phyloP scores from a whole-genome alignment of 257 asterid species.

The Scutellaria baicalensis region DNA sequence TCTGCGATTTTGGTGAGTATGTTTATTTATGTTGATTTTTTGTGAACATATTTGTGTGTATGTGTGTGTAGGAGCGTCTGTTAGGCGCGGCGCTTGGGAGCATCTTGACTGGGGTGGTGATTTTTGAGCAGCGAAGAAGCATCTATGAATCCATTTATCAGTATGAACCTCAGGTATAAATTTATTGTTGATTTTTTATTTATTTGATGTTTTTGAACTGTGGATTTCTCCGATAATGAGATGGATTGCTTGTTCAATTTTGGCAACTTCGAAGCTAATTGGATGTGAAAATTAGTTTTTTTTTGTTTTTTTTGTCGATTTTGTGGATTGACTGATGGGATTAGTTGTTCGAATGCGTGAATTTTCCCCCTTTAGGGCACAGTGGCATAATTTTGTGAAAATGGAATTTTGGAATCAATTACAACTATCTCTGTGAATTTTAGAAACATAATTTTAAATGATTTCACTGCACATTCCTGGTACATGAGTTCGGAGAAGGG shows the following conservation, averaged over 20 bases:
- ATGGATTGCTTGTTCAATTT: not conserved
- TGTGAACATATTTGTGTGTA: not conserved
- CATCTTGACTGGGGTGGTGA: constrained; percentile 39
- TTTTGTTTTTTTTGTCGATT: not conserved
- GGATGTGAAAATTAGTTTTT: not conserved
- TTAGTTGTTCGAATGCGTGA: not conserved
- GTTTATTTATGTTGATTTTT: not conserved
- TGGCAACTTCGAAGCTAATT: not conserved
- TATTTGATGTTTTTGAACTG: not conserved
- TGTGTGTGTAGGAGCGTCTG: constrained; percentile 64
- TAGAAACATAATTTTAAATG: not conserved
- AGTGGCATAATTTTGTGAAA: not conserved
- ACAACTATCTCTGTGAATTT: not conserved
- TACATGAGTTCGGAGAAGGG: not conserved
- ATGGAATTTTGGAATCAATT: not conserved
- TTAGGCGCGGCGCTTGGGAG: constrained; percentile 76
- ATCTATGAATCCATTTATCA: constrained; percentile 48
- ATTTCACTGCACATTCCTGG: not conserved
- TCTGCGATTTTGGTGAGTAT: not conserved
- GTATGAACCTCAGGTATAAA: constrained; percentile 31
- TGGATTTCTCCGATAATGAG: not conserved
- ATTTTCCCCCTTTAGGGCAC: not conserved
- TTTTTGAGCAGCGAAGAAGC: constrained; percentile 55
- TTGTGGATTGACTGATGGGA: not conserved
- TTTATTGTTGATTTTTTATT: not conserved